Evolutionary conservation across 192 early-diverging fungal genomes (phyloP).

Genomic region (Linnemannia schmuckeri): DNA sequence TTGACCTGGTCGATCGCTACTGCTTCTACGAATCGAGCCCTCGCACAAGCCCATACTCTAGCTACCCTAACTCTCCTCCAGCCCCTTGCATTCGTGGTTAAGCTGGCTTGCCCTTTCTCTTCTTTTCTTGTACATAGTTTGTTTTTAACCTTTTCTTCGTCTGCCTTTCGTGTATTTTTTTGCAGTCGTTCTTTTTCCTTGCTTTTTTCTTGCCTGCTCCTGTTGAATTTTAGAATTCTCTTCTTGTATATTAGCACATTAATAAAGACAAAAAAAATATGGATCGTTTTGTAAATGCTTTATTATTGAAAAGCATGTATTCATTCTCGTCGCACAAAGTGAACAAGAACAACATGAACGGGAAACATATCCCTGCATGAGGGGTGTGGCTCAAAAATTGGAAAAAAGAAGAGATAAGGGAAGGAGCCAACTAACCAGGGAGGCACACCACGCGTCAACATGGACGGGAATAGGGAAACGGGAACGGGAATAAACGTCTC

Average conservation of each 20-base stretch:
- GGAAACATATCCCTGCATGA: too few species aligned
- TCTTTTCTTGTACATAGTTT: not conserved
- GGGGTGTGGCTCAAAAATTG: too few species aligned
- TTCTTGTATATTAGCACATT: conserved; percentile 1
- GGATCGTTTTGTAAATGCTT: not conserved
- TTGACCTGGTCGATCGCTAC: conserved; percentile 67
- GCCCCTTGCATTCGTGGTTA: conserved; percentile 48
- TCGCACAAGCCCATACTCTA: conserved; percentile 36
- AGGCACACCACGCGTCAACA: too few species aligned
- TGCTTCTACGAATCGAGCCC: conserved; percentile 65
- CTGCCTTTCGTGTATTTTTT: not conserved
- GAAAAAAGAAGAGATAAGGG: too few species aligned
- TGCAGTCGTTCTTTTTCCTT: not conserved
- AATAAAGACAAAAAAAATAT: conserved; percentile 16
- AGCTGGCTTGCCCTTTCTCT: not conserved
- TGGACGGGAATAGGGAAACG: not conserved
- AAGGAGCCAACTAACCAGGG: too few species aligned
- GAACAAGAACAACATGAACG: too few species aligned
- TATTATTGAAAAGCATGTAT: too few species aligned
- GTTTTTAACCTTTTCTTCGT: not conserved
- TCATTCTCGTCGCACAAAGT: too few species aligned
- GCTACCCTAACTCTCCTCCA: conserved; percentile 50
- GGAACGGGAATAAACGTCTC: not conserved
- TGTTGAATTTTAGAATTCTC: not conserved
- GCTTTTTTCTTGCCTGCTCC: not conserved